Percentiles rank a stretch among this genome's conserved stretches.
phyloP scores from a whole-genome alignment of 163 green algal genomes.

The Chlamydomonas reinhardtii region DNA sequence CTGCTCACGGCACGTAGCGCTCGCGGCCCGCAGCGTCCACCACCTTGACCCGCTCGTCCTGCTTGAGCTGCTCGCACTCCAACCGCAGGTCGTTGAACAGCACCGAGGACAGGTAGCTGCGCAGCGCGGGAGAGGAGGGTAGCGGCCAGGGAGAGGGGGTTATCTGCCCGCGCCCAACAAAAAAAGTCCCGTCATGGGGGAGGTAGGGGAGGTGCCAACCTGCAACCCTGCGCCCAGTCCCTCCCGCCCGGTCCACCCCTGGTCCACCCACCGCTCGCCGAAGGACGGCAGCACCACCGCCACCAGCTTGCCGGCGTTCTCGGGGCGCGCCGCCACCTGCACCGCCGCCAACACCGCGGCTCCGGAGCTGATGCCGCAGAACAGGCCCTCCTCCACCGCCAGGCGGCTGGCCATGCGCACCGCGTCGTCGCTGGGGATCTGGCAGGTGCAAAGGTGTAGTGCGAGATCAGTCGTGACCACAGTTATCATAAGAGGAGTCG shows the following conservation, averaged over 20 bases:
- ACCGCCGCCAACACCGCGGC: slow-evolving; percentile 84
- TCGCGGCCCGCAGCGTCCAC: slow-evolving; percentile 72
- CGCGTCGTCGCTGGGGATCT: slow-evolving; percentile 84
- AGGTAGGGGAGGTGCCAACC: no score
- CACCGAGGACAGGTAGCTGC: slow-evolving; percentile 80
- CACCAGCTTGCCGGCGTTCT: slow-evolving; percentile 94
- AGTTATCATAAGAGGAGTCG: no score
- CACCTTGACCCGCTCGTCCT: slow-evolving; percentile 80
- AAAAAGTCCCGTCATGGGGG: no score
- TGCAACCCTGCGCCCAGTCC: no score
- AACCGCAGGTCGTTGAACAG: slow-evolving; percentile 86
- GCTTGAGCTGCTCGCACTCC: slow-evolving; percentile 78
- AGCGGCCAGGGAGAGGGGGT: no score
- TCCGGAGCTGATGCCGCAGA: slow-evolving; percentile 93
- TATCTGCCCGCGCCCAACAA: no score
- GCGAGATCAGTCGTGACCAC: no score
- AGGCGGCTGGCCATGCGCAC: slow-evolving; percentile 90
- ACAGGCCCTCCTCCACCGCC: slow-evolving; percentile 88
- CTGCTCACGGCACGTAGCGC: slow-evolving; percentile 71
- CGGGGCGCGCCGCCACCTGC: slow-evolving; percentile 83
- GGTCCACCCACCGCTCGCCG: slow-evolving; percentile 76
- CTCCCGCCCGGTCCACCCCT: neutral
- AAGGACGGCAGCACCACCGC: slow-evolving; percentile 91
- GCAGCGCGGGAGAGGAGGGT: no score
- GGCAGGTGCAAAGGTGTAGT: no score